Base-by-base conservation (phyloP, 805 yeast species). In the Starmerella sirachaensis region DNA sequence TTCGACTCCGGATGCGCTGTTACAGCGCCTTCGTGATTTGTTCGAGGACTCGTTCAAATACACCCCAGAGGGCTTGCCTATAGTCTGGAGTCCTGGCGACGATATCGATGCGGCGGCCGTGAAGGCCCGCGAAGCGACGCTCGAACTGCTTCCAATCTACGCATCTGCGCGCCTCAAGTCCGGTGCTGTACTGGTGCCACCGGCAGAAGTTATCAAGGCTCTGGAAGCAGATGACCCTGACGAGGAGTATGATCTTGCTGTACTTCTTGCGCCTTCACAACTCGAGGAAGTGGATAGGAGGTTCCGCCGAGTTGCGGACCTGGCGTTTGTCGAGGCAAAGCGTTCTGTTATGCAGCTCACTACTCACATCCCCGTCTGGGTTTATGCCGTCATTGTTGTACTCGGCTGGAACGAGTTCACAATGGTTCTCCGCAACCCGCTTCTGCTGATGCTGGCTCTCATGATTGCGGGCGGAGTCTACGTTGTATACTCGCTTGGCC, bases 321-420 rank as follows among this genome's bases (percentile, higher is more conserved):
- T 86, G 8, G 68, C 77, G 31, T 86, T 74, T 44, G 65, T 88
- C 33, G 96, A 86, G 52, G 85, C 96, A 14, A 86, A 82, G 58
- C 72, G 96, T 47, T 80, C 94, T 3, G 75, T 82, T 37, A 69
- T 85, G 32, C 78, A 76, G 45, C 76, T 78, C 33, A 70, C 75
- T 10, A 74, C 94, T 0, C 76, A 78, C 41, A 78, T 91, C 40
- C 98, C 98, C 4, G 64, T 75, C 47, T 91, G 78, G 64, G 73
- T 91, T 40, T 85, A 83, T 60, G 61, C 74, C 9, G 53, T 88
- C 11, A 62, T 91, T 18, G 57, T 79, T 2, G 74, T 81, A 3
- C 64, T 91, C 17, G 98, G 98, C 8, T 91, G 95, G 95, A 86
- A 86, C 58, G 96, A 91, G 64, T 78, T 91, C 48, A 71, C 85